phyloP scores from a whole-genome alignment of 257 asterid species.

The Nicotiana noctiflora region DNA sequence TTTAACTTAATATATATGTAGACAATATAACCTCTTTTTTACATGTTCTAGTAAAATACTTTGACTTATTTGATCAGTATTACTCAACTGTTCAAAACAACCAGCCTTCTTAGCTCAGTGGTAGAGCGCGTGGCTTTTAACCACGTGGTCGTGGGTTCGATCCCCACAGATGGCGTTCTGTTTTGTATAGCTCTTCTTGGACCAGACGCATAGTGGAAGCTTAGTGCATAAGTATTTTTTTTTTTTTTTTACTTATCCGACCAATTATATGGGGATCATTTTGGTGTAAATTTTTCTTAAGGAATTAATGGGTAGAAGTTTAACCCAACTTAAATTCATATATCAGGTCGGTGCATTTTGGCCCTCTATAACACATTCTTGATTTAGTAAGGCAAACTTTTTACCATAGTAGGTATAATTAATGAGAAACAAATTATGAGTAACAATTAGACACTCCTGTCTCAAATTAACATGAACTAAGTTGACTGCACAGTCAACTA shows the following conservation, averaged over 20 bases:
- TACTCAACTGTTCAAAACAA: too few species aligned
- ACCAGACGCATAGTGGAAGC: too few species aligned
- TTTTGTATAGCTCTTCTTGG: too few species aligned
- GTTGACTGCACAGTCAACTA: not conserved
- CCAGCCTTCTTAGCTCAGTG: constrained; percentile 85
- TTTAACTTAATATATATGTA: too few species aligned
- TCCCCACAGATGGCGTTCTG: constrained; percentile 95
- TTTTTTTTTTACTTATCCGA: too few species aligned
- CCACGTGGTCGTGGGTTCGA: constrained; percentile 99
- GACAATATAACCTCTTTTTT: too few species aligned
- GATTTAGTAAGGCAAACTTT: not conserved
- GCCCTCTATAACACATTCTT: too few species aligned
- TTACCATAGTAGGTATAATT: not conserved
- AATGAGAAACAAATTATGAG: not conserved
- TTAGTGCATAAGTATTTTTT: too few species aligned
- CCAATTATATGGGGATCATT: too few species aligned
- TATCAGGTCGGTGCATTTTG: not conserved
- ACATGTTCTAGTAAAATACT: too few species aligned
- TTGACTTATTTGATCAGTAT: too few species aligned
- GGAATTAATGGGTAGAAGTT: not conserved
- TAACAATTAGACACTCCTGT: not conserved
- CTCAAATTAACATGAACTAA: not conserved
- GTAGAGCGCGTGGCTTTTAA: constrained; percentile 99
- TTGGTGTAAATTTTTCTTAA: too few species aligned
- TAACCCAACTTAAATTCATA: not conserved